phyloP scores from a whole-genome alignment of 345 rosid genomes.

The Theobroma cacao region DNA sequence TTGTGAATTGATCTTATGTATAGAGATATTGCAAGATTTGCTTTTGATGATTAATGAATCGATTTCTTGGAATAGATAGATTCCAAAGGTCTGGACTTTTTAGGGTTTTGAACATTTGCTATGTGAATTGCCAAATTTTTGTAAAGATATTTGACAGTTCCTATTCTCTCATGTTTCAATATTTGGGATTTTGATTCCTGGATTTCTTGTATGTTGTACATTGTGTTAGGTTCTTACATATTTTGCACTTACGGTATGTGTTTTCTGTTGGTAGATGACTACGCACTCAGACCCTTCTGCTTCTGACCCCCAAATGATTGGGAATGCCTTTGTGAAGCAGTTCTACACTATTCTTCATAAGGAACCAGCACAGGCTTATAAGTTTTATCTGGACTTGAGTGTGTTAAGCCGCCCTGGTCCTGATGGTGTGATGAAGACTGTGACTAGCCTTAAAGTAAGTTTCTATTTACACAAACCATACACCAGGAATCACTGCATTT shows the following conservation, averaged over 20 bases:
- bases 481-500: background rate
- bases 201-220: background rate
- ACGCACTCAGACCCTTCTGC: background rate
- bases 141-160: background rate
- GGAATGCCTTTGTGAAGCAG: constrained; percentile 55
- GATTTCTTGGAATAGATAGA: background rate
- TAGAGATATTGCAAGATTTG: background rate
- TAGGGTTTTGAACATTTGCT: background rate
- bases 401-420: constrained; percentile 46
- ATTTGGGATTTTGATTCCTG: background rate
- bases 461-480: background rate
- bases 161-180: background rate
- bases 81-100: background rate
- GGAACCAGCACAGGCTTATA: constrained; percentile 40
- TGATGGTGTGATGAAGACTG: constrained; percentile 45
- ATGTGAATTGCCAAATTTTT: background rate
- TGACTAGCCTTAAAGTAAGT: constrained; percentile 54
- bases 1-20: background rate
- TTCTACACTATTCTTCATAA: constrained; percentile 49
- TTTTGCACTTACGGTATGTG: background rate
- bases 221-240: background rate
- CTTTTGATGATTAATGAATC: background rate
- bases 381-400: constrained; percentile 61
- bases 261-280: background rate
- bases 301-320: constrained; percentile 37